These are phyloP conservation scores for Vigna nakashimae DNA, from an alignment of 306 rosid genomes.

Conservation along the genomic window DNA sequence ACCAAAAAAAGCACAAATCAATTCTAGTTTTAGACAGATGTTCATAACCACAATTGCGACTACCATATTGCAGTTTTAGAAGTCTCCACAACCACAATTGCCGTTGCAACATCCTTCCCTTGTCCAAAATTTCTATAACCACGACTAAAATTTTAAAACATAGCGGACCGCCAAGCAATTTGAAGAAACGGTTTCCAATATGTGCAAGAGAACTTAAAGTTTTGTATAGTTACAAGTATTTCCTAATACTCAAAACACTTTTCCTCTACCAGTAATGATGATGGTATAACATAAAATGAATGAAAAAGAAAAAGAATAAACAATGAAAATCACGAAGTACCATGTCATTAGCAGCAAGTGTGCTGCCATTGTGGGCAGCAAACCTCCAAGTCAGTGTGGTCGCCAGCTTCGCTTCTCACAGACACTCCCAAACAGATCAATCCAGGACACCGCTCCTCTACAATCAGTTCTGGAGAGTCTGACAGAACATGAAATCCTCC, in stretches of 20 bases:
- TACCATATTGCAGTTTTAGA: not conserved
- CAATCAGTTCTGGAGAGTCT: conserved; percentile 64
- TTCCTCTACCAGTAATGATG: not conserved
- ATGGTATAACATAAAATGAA: not conserved
- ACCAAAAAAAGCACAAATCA: not conserved
- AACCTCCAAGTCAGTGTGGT: conserved; percentile 77
- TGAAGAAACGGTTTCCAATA: not conserved
- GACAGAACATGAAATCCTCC: conserved; percentile 63
- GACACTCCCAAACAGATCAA: conserved; percentile 47
- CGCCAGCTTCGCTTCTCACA: conserved; percentile 70
- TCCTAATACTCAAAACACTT: not conserved
- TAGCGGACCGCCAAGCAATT: not conserved
- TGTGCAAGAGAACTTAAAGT: not conserved
- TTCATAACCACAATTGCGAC: not conserved
- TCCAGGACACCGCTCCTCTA: conserved; percentile 52
- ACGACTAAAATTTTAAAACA: not conserved
- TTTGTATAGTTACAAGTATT: not conserved
- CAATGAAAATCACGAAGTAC: conserved; percentile 46
- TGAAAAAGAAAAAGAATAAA: not conserved
- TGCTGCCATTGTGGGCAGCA: conserved; percentile 85
- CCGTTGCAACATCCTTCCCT: not conserved
- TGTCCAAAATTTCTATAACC: conserved; percentile 23
- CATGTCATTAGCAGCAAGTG: conserved; percentile 75
- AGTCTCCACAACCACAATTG: conserved; percentile 10
- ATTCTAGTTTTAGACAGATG: not conserved